A percentile compares a stretch with the other conserved stretches of the same genome.
Conservation (phyloP, 805 yeast genomes). For the Pichia manshurica region DNA sequence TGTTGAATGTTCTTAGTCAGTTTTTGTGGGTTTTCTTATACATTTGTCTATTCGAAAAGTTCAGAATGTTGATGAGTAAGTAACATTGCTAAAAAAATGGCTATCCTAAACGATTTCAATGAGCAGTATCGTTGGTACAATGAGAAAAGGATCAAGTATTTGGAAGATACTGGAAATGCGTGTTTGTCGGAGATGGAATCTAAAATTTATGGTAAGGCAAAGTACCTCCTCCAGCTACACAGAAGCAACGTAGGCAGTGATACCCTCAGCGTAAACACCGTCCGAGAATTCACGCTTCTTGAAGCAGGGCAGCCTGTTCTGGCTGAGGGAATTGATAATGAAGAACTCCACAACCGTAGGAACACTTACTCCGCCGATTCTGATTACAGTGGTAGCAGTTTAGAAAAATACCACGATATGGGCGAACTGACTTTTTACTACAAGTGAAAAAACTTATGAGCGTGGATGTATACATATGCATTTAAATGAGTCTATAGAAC, state of each 20-base stretch:
- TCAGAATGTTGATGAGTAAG: no score
- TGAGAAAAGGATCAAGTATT: slow-evolving; percentile 5
- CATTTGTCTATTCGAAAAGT: no score
- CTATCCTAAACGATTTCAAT: not conserved
- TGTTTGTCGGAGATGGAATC: not conserved
- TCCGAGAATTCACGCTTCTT: no score
- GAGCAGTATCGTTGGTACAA: slow-evolving; percentile 10
- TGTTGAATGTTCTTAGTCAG: no score
- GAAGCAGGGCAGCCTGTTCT: no score
- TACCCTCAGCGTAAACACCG: not conserved
- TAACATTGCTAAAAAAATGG: slow-evolving; percentile 7
- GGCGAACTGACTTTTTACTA: no score
- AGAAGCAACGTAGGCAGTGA: not conserved
- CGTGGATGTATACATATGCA: not conserved
- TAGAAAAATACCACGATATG: no score
- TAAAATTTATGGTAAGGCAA: not conserved
- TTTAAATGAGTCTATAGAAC: not conserved
- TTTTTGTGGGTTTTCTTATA: no score
- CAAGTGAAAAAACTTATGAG: not conserved
- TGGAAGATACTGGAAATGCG: not conserved
- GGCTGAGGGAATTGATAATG: no score
- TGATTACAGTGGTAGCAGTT: no score
- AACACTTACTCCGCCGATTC: no score
- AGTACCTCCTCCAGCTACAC: not conserved
- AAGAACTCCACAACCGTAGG: no score